A percentile compares a stretch with the other conserved stretches of the same genome.
Conservation (phyloP, 306 rosid genomes). For the Citrullus colocynthis region DNA sequence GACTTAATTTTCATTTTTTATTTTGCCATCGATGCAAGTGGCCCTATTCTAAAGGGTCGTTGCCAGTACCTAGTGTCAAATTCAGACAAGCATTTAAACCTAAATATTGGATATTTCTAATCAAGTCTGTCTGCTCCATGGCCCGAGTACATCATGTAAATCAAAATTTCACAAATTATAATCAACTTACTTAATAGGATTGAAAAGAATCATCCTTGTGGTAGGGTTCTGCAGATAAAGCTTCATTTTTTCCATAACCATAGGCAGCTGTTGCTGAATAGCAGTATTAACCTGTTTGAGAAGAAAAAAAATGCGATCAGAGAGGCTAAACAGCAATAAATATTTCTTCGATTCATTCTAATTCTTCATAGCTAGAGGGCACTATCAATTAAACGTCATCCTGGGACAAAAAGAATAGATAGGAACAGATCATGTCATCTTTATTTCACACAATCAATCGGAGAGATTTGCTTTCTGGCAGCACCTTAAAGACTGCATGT, state of each 20-base stretch:
- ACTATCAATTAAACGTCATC: background rate
- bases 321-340: background rate
- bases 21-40: too few species aligned
- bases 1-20: too few species aligned
- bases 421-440: background rate
- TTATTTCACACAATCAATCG: background rate
- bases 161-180: background rate
- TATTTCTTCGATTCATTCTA: background rate
- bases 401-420: background rate
- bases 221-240: slow-evolving; percentile 83
- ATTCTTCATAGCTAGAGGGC: background rate
- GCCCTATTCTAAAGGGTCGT: background rate
- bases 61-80: background rate
- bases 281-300: slow-evolving; percentile 58
- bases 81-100: background rate
- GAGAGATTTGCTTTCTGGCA: background rate
- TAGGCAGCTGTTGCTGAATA: slow-evolving; percentile 71
- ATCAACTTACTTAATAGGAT: slow-evolving; percentile 74
- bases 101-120: background rate
- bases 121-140: background rate
- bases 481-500: background rate
- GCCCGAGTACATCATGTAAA: background rate
- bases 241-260: slow-evolving; percentile 74
- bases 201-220: slow-evolving; percentile 85
- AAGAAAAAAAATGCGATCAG: slow-evolving; percentile 10